Conservation (phyloP, 768 basidiomycete genomes). For the Phylloporus sp. region DNA sequence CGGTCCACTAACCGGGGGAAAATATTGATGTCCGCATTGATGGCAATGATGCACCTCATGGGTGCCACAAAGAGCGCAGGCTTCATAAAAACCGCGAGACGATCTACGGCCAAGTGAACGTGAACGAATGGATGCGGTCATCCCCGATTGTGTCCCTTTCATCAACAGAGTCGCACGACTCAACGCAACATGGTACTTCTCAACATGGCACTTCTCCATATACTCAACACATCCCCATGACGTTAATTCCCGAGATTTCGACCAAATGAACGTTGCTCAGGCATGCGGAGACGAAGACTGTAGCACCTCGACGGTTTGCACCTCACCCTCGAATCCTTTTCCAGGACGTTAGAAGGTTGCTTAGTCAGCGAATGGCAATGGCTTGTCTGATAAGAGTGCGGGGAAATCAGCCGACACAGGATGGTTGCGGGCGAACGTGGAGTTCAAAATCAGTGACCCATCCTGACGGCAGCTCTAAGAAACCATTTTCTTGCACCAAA, state of each 20-base stretch:
- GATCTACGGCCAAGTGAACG: conserved; percentile 7
- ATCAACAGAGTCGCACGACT: not conserved
- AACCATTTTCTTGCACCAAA: conserved; percentile 1
- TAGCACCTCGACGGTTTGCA: conserved; percentile 3
- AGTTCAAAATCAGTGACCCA: not conserved
- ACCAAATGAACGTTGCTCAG: not conserved
- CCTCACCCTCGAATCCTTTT: not conserved
- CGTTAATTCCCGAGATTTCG: not conserved
- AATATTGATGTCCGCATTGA: conserved; percentile 4
- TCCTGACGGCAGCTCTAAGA: not conserved
- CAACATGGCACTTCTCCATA: not conserved
- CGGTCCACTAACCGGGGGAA: not conserved
- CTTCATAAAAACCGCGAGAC: conserved; percentile 10
- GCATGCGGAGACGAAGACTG: not conserved
- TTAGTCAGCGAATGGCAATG: conserved; percentile 18
- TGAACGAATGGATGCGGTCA: not conserved
- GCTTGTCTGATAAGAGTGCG: conserved; percentile 25
- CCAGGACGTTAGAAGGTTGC: not conserved
- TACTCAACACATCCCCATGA: not conserved
- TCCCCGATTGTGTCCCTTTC: not conserved
- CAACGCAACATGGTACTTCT: not conserved
- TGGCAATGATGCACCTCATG: conserved; percentile 2
- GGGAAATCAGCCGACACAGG: not conserved
- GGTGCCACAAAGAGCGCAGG: conserved; percentile 2
- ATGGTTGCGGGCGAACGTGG: not conserved